Evolutionary conservation across 495 filamentous ascomycete species (phyloP).

Genomic region (Aspergillus wentii): DNA sequence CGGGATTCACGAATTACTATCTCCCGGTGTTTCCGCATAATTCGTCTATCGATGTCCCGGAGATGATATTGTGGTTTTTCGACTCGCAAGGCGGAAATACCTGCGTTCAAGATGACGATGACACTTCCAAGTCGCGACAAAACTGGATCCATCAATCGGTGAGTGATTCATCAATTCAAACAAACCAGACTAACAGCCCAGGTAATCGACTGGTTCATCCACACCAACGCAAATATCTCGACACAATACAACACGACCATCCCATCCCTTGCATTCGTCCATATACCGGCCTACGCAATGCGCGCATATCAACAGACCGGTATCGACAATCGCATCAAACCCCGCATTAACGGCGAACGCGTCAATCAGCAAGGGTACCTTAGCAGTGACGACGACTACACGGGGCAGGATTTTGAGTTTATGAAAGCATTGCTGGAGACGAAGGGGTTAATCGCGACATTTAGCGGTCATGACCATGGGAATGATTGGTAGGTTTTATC

Average conservation of each 20-base stretch:
- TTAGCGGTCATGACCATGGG: conserved; percentile 68
- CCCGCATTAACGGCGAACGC: conserved; percentile 62
- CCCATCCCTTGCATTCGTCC: conserved; percentile 67
- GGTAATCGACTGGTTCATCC: conserved; percentile 58
- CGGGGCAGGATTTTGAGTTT: conserved; percentile 56
- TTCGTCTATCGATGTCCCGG: conserved; percentile 21
- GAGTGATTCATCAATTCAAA: not conserved
- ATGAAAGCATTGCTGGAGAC: conserved; percentile 57
- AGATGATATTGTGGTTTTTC: conserved; percentile 70
- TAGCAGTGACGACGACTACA: conserved; percentile 22
- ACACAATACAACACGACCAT: conserved; percentile 36
- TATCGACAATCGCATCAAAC: conserved; percentile 36
- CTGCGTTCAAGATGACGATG: conserved; percentile 23
- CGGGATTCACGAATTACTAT: conserved; percentile 70
- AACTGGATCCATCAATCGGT: conserved; percentile 35
- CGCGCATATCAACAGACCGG: conserved; percentile 45
- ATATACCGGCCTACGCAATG: conserved; percentile 62
- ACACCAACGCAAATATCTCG: conserved; percentile 39
- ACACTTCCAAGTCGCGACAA: conserved; percentile 19
- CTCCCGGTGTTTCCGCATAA: conserved; percentile 42
- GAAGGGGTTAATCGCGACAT: conserved; percentile 55
- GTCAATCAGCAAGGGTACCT: conserved; percentile 19
- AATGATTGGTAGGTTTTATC: conserved; percentile 52
- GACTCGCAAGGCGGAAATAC: conserved; percentile 65
- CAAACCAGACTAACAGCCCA: conserved; percentile 2